Evolutionary conservation across 768 basidiomycete species (phyloP), one percentile per base, ranked within the genome.

Genomic region (Leccinum imitatum): DNA sequence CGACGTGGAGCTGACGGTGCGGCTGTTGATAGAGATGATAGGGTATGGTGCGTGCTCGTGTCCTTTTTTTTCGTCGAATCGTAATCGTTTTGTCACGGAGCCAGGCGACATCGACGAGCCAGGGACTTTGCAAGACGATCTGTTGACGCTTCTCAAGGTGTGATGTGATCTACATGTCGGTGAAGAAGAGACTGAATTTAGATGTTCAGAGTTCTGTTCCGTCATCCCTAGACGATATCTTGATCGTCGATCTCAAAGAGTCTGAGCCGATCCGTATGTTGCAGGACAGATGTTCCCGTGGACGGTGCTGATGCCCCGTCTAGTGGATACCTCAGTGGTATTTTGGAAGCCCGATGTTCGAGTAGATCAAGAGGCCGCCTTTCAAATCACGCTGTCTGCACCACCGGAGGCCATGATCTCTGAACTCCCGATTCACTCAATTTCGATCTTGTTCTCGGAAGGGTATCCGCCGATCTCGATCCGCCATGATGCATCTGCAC

Each of bases 11-110:
- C 78, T 87, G 15, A 87, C 87, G 47, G 83, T 94, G 53, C 83
- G 79, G 63, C 72, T 95, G n/a, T 71, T 95, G 57, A 69, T 95
- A 11, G 93, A 96, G 72, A 88, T 95, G 84, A 76, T 96, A 58
- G 85, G 85, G 10, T 84, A 90, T 65, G 89, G 93, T 91, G 54
- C 59, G 80, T 70, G 23, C 3, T 2, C 50, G 21, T 6, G 11
- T 31, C 31, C 11, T 15, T 30, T 50, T 37, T 30, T 54, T 19
- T 39, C 8, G 8, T 56, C 21, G 10, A 3, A 15, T 31, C 13
- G 37, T 54, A 13, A 62, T 62, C 14, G 52, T 37, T 11, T 50
- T 13, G 30, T 44, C 59, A 35, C 7, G 52, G 82, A 79, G 63
- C 57, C 66, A 53, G 71, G 67, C 11, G 75, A 82, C 27, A 63